Base-by-base conservation (phyloP, 2,329 filamentous ascomycete species). In the Blastomyces gilchristii region DNA sequence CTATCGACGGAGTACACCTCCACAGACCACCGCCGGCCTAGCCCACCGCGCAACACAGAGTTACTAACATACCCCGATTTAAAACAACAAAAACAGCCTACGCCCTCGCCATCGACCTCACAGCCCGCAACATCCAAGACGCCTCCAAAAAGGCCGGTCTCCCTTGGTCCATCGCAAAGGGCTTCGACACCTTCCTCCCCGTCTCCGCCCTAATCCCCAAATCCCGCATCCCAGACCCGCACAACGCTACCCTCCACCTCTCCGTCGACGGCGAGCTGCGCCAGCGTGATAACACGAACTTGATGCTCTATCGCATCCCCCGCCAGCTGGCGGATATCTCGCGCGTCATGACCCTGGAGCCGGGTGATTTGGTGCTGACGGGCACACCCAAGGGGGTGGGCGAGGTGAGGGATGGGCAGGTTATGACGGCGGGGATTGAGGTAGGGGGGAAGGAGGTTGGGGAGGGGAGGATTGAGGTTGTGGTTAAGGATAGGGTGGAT, bases 311-410 rank as follows among this genome's bases (percentile, higher is more conserved):
- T 82, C 83, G 84, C 63, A 94, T 99, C 71, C 92, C 93, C 28
- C 82, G 90, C 69, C 86, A 96, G 67, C 76, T 99, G 72, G 89
- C 88, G 71, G 91, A 97, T 78, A 96, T 99, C 73, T 94, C 90
- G 68, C 87, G 87, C 74, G 92, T 97, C 63, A 97, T 97, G 91
- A 91, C 91, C 9, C 81, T 99, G 64, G 88, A 96, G 76, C 85
- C 89, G 71, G 94, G 93, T 58, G 94, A 99, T 76, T 87, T 99
- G 71, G 86, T 99, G 58, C 79, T 99, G 69, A 99, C 94, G n/a
- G 94, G 94, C 22, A 99, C 94, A 60, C 94, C 94, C 59, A 97
- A 97, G 79, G 94, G 94, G 14, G 94, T 99, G 1, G 94, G 94
- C 1, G 82, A 87, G 25, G 91, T 96, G 1, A 85, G 86, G 65